These are phyloP conservation scores for Staphylotrichum tortipilum DNA, from an alignment of 495 filamentous ascomycete genomes.

Conservation along the genomic window DNA sequence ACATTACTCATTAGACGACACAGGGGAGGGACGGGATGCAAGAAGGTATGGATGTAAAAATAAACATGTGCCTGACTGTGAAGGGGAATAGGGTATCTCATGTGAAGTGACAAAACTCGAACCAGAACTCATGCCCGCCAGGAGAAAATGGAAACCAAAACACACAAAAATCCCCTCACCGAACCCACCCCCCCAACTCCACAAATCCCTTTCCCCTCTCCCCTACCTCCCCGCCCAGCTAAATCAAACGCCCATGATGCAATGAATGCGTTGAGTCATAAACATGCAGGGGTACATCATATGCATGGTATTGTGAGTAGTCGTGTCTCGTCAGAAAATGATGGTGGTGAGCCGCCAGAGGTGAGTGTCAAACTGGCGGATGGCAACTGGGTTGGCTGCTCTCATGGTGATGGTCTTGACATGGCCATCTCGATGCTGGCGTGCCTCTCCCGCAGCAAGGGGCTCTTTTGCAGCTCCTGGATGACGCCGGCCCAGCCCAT, in stretches of 20 bases:
- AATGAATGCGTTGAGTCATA: not conserved
- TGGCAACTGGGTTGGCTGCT: not conserved
- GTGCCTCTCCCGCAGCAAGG: constrained; percentile 42
- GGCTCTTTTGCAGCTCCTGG: constrained; percentile 42
- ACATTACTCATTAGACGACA: not conserved
- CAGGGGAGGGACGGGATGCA: no score
- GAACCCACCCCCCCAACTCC: not conserved
- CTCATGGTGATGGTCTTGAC: constrained; percentile 19
- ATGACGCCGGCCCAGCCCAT: constrained; percentile 47
- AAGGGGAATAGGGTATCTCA: constrained; percentile 24
- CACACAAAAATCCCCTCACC: not conserved
- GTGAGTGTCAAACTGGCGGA: no score
- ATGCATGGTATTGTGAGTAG: not conserved
- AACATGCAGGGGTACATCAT: not conserved
- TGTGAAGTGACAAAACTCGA: constrained; percentile 25
- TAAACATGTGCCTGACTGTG: not conserved
- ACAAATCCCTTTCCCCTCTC: no score
- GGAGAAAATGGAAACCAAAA: no score
- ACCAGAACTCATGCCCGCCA: not conserved
- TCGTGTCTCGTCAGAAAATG: constrained; percentile 1
- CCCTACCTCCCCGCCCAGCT: no score
- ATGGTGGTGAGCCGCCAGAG: no score
- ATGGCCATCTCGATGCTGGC: constrained; percentile 44
- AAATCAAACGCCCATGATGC: not conserved
- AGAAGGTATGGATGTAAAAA: no score